phyloP scores from a whole-genome alignment of 768 basidiomycete species.

The Podaxis pistillaris region DNA sequence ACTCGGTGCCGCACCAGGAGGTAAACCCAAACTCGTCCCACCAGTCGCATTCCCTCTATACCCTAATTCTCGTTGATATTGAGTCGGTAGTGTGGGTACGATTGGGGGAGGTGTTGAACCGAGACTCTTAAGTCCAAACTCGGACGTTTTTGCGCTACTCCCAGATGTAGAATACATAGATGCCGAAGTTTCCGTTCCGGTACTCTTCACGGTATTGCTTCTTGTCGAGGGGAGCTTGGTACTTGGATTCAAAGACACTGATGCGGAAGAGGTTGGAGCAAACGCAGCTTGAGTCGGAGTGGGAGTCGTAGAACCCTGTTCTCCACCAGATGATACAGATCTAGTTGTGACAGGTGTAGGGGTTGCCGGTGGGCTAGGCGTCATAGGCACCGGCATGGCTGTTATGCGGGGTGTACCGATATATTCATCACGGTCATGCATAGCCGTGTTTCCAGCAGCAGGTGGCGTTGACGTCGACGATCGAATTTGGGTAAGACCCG shows the following conservation, averaged over 20 bases:
- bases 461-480: neutral
- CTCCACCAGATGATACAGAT: neutral
- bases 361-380: neutral
- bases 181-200: constrained; percentile 1
- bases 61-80: neutral
- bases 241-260: neutral
- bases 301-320: neutral
- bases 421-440: neutral
- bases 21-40: neutral
- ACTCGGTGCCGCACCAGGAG: constrained; percentile 3
- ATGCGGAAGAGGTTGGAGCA: neutral
- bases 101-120: neutral
- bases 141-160: constrained; percentile 17
- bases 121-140: constrained; percentile 13
- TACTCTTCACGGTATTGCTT: neutral
- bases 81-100: neutral
- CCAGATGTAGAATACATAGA: constrained; percentile 13
- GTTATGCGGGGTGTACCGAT: neutral
- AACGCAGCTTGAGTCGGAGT: neutral
- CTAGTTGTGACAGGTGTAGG: neutral
- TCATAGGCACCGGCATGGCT: neutral
- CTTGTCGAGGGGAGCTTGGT: neutral
- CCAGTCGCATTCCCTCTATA: neutral
- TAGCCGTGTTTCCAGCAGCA: neutral
- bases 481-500: neutral